Evolutionary conservation across 2,329 filamentous ascomycete species (phyloP).

Genomic region (Aspergillus fumigatus): DNA sequence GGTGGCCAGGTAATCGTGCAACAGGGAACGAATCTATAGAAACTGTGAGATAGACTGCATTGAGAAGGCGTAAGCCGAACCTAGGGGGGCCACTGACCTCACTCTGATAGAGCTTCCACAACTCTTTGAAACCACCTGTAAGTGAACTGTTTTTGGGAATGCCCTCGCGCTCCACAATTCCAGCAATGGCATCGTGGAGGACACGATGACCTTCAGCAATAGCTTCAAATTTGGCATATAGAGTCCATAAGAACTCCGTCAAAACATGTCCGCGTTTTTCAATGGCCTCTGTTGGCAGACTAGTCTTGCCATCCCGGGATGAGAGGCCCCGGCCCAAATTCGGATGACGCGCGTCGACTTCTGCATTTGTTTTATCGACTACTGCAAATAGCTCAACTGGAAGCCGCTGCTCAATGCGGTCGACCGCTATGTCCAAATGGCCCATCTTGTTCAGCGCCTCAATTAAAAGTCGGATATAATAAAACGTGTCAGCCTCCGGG

Average conservation of each 20-base stretch:
- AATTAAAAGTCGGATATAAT: slow-evolving; percentile 81
- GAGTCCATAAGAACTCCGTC: slow-evolving; percentile 82
- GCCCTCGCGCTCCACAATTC: slow-evolving; percentile 79
- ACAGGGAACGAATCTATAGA: slow-evolving; percentile 68
- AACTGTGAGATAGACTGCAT: slow-evolving; percentile 12
- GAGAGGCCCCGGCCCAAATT: slow-evolving; percentile 58
- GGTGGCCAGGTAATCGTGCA: slow-evolving; percentile 94
- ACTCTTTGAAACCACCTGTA: slow-evolving; percentile 84
- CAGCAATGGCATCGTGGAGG: slow-evolving; percentile 85
- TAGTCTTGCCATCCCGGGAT: slow-evolving; percentile 45
- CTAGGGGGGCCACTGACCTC: slow-evolving; percentile 48
- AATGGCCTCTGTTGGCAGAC: slow-evolving; percentile 65
- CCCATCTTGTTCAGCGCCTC: slow-evolving; percentile 89
- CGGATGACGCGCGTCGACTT: slow-evolving; percentile 91
- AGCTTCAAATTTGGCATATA: slow-evolving; percentile 95
- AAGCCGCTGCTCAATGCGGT: slow-evolving; percentile 85
- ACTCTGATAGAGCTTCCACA: slow-evolving; percentile 98
- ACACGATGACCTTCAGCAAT: slow-evolving; percentile 94
- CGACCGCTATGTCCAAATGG: slow-evolving; percentile 76
- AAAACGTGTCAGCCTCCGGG: slow-evolving; percentile 91
- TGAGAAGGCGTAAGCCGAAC: neutral
- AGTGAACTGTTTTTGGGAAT: slow-evolving; percentile 59
- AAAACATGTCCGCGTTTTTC: slow-evolving; percentile 79
- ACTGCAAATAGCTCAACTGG: slow-evolving; percentile 92
- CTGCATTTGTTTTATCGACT: slow-evolving; percentile 89